Percentiles rank a stretch among this genome's conserved stretches.
These are phyloP conservation scores for Plasmodium blacklocki DNA, from an alignment of 169 alveolate species.

Conservation along the genomic window DNA sequence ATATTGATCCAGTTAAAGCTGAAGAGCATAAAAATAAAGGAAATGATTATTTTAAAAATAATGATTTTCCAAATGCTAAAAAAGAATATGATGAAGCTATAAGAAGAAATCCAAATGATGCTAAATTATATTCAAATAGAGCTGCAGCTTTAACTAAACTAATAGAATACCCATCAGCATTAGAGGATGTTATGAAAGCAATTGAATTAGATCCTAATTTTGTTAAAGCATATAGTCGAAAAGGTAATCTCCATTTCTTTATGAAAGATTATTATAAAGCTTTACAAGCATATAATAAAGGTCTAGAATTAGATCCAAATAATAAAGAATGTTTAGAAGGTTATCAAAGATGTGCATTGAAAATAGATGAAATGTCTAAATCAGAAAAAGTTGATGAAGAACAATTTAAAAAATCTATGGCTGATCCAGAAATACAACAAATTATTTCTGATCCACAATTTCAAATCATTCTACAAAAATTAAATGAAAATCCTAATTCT, in stretches of 20 bases:
- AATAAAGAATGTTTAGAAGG: conserved; percentile 90
- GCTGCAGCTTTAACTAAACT: conserved; percentile 97
- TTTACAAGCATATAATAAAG: conserved; percentile 95
- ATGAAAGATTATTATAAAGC: conserved; percentile 99
- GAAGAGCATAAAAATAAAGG: conserved; percentile 94
- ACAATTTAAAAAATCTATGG: conserved; percentile 89
- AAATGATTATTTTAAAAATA: conserved; percentile 93
- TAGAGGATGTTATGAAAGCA: conserved; percentile 89
- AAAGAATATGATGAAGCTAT: conserved; percentile 98
- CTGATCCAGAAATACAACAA: conserved; percentile 98
- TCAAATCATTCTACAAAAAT: conserved; percentile 89
- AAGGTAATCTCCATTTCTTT: conserved; percentile 94
- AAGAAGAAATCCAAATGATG: conserved; percentile 96
- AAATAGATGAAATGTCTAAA: conserved; percentile 89
- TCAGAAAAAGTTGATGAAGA: conserved; percentile 92
- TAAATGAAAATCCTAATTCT: conserved; percentile 90
- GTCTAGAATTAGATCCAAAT: conserved; percentile 94
- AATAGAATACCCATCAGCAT: conserved; percentile 96
- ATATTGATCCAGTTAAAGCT: conserved; percentile 96
- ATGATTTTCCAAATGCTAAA: conserved; percentile 97
- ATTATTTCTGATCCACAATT: conserved; percentile 97
- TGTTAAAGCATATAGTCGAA: conserved; percentile 96
- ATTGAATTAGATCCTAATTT: conserved; percentile 96
- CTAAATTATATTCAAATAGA: conserved; percentile 96
- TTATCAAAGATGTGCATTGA: conserved; percentile 86